These are phyloP conservation scores for Termitomyces sp. DNA, from an alignment of 768 basidiomycete genomes.

Conservation along the genomic window DNA sequence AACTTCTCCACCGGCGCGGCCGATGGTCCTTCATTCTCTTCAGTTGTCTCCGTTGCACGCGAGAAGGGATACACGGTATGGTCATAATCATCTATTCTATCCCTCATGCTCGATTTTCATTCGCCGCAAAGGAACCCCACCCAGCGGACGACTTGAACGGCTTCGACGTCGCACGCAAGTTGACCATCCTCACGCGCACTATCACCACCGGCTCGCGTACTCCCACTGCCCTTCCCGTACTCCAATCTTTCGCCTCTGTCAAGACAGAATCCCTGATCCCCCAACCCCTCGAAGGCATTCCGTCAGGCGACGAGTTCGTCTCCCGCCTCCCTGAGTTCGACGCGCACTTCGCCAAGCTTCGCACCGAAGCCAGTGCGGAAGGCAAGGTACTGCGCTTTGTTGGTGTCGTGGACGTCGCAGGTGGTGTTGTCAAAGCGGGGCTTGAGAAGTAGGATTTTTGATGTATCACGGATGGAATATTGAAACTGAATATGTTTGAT, in stretches of 20 bases:
- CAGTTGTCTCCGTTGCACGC: slow-evolving; percentile 82
- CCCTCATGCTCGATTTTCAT: background rate
- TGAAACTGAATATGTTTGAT: background rate
- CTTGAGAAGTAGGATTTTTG: slow-evolving; percentile 67
- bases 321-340: slow-evolving; percentile 78
- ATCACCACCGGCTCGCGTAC: slow-evolving; percentile 35
- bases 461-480: background rate
- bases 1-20: slow-evolving; percentile 73
- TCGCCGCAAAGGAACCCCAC: slow-evolving; percentile 75
- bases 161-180: slow-evolving; percentile 93
- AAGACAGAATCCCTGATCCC: slow-evolving; percentile 85
- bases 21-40: slow-evolving; percentile 75
- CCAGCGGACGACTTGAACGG: slow-evolving; percentile 96
- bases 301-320: slow-evolving; percentile 81
- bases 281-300: slow-evolving; percentile 54
- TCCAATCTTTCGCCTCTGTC: slow-evolving; percentile 82
- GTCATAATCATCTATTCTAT: background rate
- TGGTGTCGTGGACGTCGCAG: slow-evolving; percentile 82
- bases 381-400: slow-evolving; percentile 91
- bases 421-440: slow-evolving; percentile 75
- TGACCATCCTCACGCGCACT: slow-evolving; percentile 89
- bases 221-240: slow-evolving; percentile 34
- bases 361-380: slow-evolving; percentile 71
- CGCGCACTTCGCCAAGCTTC: slow-evolving; percentile 64
- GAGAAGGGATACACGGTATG: slow-evolving; percentile 92